Conservation (phyloP, 345 rosid genomes). For the Gossypioides kirkii region DNA sequence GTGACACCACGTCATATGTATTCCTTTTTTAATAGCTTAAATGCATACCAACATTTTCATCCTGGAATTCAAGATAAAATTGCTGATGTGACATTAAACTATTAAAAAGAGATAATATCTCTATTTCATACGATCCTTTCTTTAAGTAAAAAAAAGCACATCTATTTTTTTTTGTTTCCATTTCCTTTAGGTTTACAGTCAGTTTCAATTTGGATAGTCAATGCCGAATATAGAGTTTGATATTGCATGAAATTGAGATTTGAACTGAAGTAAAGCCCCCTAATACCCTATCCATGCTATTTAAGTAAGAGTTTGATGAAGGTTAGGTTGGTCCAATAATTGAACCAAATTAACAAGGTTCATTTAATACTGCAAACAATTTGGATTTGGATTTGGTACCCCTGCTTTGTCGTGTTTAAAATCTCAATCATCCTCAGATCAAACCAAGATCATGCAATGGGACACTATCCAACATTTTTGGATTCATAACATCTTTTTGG, state of each 20-base stretch:
- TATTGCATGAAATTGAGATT: slow-evolving; percentile 1
- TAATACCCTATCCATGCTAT: slow-evolving; percentile 8
- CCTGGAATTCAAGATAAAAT: too few species aligned
- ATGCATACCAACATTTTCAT: too few species aligned
- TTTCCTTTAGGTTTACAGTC: background rate
- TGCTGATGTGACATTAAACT: too few species aligned
- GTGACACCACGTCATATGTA: too few species aligned
- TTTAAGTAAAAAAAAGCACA: background rate
- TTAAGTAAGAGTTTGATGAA: background rate
- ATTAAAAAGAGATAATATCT: too few species aligned
- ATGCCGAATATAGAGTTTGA: slow-evolving; percentile 3
- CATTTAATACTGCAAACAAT: background rate
- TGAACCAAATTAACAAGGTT: slow-evolving; percentile 9
- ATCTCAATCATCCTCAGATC: background rate
- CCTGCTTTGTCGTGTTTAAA: background rate
- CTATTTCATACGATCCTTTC: too few species aligned
- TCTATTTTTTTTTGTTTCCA: background rate
- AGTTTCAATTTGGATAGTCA: background rate
- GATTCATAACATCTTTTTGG: slow-evolving; percentile 11
- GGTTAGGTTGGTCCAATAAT: background rate
- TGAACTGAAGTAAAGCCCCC: slow-evolving; percentile 5
- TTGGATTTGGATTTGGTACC: background rate
- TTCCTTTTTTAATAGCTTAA: too few species aligned
- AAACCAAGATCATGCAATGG: background rate
- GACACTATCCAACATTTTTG: slow-evolving; percentile 12